Evolutionary conservation across 2,329 filamentous ascomycete genomes (phyloP).

Genomic region (Mycosphaerelloides madeirae): DNA sequence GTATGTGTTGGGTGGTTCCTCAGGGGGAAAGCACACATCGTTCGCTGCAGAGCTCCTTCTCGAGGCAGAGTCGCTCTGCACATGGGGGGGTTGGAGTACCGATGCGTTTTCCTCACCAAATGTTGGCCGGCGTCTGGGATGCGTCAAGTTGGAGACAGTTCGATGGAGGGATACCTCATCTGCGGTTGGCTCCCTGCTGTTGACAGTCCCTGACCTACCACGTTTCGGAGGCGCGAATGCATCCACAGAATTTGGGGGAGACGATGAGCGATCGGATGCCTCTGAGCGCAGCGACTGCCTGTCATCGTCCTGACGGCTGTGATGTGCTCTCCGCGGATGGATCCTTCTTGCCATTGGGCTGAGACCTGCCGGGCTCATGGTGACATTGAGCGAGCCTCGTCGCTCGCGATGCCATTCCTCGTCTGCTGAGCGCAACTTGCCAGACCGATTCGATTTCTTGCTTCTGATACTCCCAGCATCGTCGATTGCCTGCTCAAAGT

Average conservation of each 20-base stretch:
- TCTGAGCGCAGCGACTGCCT: slow-evolving; percentile 15
- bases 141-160: slow-evolving; percentile 64
- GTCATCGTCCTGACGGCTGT: slow-evolving; percentile 21
- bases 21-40: slow-evolving; percentile 84
- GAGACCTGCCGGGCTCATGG: slow-evolving; percentile 27
- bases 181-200: slow-evolving; percentile 53
- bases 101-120: slow-evolving; percentile 53
- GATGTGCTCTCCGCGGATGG: slow-evolving; percentile 39
- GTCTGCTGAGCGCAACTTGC: slow-evolving; percentile 29
- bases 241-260: slow-evolving; percentile 94
- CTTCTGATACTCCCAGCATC: slow-evolving; percentile 59
- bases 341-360: slow-evolving; percentile 32
- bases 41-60: slow-evolving; percentile 72
- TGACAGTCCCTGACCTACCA: slow-evolving; percentile 66
- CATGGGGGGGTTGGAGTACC: slow-evolving; percentile 42
- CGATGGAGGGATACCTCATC: slow-evolving; percentile 60
- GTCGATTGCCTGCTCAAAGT: slow-evolving; percentile 85
- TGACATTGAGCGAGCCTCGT: slow-evolving; percentile 10
- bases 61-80: slow-evolving; percentile 56
- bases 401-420: slow-evolving; percentile 31
- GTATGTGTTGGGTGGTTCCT: slow-evolving; percentile 71
- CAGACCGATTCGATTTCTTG: slow-evolving; percentile 52
- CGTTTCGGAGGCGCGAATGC: slow-evolving; percentile 90
- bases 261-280: slow-evolving; percentile 56
- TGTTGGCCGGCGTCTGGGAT: slow-evolving; percentile 51